Evolutionary conservation across 768 basidiomycete genomes (phyloP).

Genomic region (Termitomyces sp.): DNA sequence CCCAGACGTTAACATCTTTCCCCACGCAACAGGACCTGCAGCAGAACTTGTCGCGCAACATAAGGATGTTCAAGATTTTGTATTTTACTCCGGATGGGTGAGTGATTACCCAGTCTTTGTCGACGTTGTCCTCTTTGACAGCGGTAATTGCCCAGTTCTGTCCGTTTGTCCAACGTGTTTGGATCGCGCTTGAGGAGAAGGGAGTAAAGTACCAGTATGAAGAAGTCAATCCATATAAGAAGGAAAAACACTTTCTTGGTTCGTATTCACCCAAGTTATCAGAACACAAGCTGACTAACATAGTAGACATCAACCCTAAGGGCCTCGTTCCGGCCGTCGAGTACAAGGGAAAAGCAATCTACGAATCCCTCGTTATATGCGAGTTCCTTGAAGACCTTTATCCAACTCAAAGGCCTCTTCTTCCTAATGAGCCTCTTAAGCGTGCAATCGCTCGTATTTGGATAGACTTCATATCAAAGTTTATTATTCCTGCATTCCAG

Average conservation of each 20-base stretch:
- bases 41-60: constrained; percentile 46
- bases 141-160: constrained; percentile 37
- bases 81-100: constrained; percentile 61
- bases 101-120: constrained; percentile 8
- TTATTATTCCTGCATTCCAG: constrained; percentile 45
- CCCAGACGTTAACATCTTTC: constrained; percentile 50
- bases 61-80: constrained; percentile 43
- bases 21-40: constrained; percentile 53
- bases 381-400: constrained; percentile 66
- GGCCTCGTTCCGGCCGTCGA: constrained; percentile 57
- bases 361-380: constrained; percentile 59
- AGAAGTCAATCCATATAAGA: constrained; percentile 68
- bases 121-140: neutral
- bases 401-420: constrained; percentile 38
- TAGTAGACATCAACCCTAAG: constrained; percentile 54
- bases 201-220: constrained; percentile 63
- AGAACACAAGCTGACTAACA: neutral
- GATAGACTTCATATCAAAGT: constrained; percentile 51
- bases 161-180: constrained; percentile 53
- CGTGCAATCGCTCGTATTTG: constrained; percentile 50
- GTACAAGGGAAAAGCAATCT: constrained; percentile 51
- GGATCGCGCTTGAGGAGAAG: constrained; percentile 65
- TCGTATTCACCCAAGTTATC: constrained; percentile 3
- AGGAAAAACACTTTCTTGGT: constrained; percentile 52
- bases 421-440: constrained; percentile 45